phyloP scores from a whole-genome alignment of 23 red algal genomes.

The Gracilaria caudata region DNA sequence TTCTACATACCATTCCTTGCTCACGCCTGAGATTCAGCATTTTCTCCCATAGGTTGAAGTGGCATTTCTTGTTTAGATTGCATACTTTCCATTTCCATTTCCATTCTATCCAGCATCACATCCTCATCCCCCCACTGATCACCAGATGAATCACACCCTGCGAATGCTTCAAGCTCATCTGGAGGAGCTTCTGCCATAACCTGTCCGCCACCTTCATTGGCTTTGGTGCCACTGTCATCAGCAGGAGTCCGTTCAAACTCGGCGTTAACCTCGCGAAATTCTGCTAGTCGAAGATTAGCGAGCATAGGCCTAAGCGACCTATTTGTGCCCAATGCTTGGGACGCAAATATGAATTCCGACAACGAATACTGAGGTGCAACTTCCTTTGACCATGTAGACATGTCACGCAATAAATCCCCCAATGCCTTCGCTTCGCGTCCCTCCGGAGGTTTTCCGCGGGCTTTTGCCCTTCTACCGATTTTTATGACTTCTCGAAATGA shows the following conservation, averaged over 20 bases:
- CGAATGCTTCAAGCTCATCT: background rate
- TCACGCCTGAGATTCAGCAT: too few relatives aligned
- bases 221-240: background rate
- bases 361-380: constrained; percentile 23
- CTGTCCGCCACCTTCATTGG: background rate
- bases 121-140: constrained; percentile 22
- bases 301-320: constrained; percentile 33
- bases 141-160: background rate
- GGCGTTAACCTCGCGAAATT: constrained; percentile 45
- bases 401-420: constrained; percentile 15
- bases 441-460: background rate
- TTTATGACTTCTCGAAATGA: constrained; percentile 12
- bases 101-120: background rate
- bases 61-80: background rate
- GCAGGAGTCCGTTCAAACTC: background rate
- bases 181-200: constrained; percentile 13
- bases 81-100: background rate
- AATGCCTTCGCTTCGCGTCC: constrained; percentile 2
- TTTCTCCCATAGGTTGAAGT: background rate
- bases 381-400: constrained; percentile 26
- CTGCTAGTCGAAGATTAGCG: constrained; percentile 43
- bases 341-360: constrained; percentile 37
- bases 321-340: constrained; percentile 45
- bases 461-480: constrained; percentile 26
- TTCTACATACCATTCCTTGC: too few relatives aligned